These are phyloP conservation scores for Pyrenula massariospora DNA, from an alignment of 495 filamentous ascomycete genomes.

Conservation along the genomic window DNA sequence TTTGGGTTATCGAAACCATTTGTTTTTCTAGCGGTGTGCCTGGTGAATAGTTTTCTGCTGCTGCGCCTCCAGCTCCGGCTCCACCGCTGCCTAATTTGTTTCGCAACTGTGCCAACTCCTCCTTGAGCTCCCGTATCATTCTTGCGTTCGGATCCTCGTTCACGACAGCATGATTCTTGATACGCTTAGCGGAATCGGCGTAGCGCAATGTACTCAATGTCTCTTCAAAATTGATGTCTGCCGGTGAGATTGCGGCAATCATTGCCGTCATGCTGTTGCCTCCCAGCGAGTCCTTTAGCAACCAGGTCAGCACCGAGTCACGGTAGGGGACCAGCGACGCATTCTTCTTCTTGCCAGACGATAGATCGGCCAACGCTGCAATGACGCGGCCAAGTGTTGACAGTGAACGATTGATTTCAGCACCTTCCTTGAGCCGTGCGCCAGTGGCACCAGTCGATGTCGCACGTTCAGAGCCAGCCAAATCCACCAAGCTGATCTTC, in stretches of 20 bases:
- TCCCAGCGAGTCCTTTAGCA: conserved; percentile 93
- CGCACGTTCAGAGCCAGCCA: conserved; percentile 94
- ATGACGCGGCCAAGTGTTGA: conserved; percentile 98
- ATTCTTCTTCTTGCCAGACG: conserved; percentile 78
- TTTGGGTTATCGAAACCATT: conserved; percentile 82
- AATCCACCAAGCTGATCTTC: conserved; percentile 93
- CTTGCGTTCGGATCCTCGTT: conserved; percentile 98
- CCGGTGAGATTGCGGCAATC: conserved; percentile 97
- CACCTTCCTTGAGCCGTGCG: conserved; percentile 92
- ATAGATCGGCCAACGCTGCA: conserved; percentile 85
- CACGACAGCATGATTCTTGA: conserved; percentile 99
- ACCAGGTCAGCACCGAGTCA: conserved; percentile 93
- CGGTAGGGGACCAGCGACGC: conserved; percentile 84
- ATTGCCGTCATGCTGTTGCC: conserved; percentile 99
- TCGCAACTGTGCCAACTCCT: conserved; percentile 77
- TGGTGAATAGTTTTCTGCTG: conserved; percentile 67
- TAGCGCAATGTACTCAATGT: conserved; percentile 92
- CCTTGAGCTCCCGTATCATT: conserved; percentile 97
- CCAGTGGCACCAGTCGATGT: conserved; percentile 93
- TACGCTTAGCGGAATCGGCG: conserved; percentile 94
- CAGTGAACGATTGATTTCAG: conserved; percentile 94
- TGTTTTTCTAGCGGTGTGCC: conserved; percentile 90
- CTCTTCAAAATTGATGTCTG: conserved; percentile 99
- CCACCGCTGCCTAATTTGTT: conserved; percentile 67
- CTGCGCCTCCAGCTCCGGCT: conserved; percentile 26